Evolutionary conservation across 2,329 filamentous ascomycete genomes (phyloP).

Genomic region (Colletotrichum salicis): DNA sequence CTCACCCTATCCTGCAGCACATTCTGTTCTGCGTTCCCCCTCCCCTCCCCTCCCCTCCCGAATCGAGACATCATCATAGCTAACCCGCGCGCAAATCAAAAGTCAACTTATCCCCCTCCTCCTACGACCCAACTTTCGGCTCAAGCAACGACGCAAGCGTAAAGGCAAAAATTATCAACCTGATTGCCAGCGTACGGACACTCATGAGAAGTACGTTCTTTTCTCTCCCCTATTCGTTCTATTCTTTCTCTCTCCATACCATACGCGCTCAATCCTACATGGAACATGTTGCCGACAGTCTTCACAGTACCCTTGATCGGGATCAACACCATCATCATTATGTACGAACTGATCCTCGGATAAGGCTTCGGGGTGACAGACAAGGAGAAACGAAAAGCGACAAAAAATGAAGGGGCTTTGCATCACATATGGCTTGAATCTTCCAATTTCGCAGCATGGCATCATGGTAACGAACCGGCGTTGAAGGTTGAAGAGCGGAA

Average conservation of each 20-base stretch:
- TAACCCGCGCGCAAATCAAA: not conserved
- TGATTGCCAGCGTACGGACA: slow-evolving; percentile 90
- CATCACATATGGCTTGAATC: slow-evolving; percentile 6
- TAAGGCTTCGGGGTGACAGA: slow-evolving; percentile 50
- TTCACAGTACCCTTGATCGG: slow-evolving; percentile 83
- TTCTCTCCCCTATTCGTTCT: not conserved
- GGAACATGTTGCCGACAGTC: not conserved
- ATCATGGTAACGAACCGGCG: slow-evolving; percentile 34
- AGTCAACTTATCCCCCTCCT: slow-evolving; percentile 80
- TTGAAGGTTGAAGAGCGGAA: slow-evolving; percentile 11
- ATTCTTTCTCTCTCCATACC: not conserved
- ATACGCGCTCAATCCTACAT: not conserved
- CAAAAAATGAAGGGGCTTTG: not conserved
- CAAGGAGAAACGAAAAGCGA: not conserved
- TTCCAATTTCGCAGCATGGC: slow-evolving; percentile 14
- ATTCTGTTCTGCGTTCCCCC: not conserved
- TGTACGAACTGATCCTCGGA: slow-evolving; percentile 82
- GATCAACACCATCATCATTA: slow-evolving; percentile 83
- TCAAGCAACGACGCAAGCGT: slow-evolving; percentile 78
- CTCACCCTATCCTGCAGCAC: not conserved
- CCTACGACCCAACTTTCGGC: slow-evolving; percentile 82
- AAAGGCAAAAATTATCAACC: slow-evolving; percentile 86
- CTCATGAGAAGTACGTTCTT: slow-evolving; percentile 81
- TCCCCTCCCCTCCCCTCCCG: not conserved
- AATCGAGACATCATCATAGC: not conserved